Percentiles rank a stretch among this genome's conserved stretches.
Evolutionary conservation across 768 basidiomycete genomes (phyloP).

Genomic region (Vararia minispora): DNA sequence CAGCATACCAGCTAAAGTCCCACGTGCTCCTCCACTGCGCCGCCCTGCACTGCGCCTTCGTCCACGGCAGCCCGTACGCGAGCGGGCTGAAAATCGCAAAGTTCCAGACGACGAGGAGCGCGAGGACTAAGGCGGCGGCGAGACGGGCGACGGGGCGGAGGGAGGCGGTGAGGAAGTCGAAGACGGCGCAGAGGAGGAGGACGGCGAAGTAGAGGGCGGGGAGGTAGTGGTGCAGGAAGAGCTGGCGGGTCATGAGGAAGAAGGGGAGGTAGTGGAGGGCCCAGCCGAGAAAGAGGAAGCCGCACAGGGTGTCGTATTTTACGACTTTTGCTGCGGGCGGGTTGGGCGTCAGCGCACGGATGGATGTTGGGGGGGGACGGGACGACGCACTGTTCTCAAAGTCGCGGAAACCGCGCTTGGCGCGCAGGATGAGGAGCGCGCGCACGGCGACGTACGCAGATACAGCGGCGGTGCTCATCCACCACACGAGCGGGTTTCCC

Average conservation of each 20-base stretch:
- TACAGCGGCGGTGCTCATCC: slow-evolving; percentile 66
- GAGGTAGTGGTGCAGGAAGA: slow-evolving; percentile 97
- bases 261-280: slow-evolving; percentile 91
- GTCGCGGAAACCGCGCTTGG: slow-evolving; percentile 85
- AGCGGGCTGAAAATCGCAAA: slow-evolving; percentile 74
- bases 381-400: slow-evolving; percentile 74
- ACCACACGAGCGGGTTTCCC: slow-evolving; percentile 95
- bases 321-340: slow-evolving; percentile 65
- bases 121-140: slow-evolving; percentile 68
- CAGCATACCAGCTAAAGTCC: slow-evolving; percentile 83
- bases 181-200: slow-evolving; percentile 62
- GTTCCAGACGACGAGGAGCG: slow-evolving; percentile 66
- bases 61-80: slow-evolving; percentile 82
- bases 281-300: slow-evolving; percentile 91
- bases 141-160: slow-evolving; percentile 67
- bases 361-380: too few species aligned
- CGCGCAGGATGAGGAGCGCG: slow-evolving; percentile 74
- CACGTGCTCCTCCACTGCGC: slow-evolving; percentile 87
- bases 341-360: too few species aligned
- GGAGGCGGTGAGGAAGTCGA: slow-evolving; percentile 77
- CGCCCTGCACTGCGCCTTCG: slow-evolving; percentile 59
- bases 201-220: slow-evolving; percentile 94
- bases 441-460: slow-evolving; percentile 56
- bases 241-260: slow-evolving; percentile 93
- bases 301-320: slow-evolving; percentile 85